Conservation (phyloP, 306 rosid species). For the Trifolium dubium region DNA sequence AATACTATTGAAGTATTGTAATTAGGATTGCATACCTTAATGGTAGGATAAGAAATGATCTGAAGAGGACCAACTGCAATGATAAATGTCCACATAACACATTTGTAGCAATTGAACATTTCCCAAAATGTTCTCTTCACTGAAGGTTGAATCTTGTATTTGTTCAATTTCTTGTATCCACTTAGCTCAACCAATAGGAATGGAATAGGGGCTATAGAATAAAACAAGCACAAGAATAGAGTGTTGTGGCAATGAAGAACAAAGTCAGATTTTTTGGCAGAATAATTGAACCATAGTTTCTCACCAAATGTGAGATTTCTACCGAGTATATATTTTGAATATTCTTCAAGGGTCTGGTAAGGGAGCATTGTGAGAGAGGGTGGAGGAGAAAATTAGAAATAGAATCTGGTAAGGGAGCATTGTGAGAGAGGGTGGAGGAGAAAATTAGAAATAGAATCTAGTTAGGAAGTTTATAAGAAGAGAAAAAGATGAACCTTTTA, state of each 20-base stretch:
- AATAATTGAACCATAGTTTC: constrained; percentile 83
- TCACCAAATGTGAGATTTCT: constrained; percentile 67
- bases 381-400: not conserved
- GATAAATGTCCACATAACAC: constrained; percentile 61
- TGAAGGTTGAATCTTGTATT: constrained; percentile 73
- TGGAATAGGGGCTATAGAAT: constrained; percentile 75
- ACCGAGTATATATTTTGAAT: constrained; percentile 48
- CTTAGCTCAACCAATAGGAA: constrained; percentile 52
- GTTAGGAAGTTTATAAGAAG: not conserved
- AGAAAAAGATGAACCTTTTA: too few relatives aligned
- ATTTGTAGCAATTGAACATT: constrained; percentile 64
- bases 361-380: constrained; percentile 24
- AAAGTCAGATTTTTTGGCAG: constrained; percentile 71
- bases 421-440: not conserved
- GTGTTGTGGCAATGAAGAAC: constrained; percentile 76
- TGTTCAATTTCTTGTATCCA: constrained; percentile 4
- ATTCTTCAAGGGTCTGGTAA: constrained; percentile 27
- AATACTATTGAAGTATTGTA: not conserved
- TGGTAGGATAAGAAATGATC: constrained; percentile 74
- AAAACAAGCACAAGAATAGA: constrained; percentile 66
- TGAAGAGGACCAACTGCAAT: constrained; percentile 67
- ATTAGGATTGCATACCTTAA: constrained; percentile 49
- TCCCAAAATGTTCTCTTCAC: constrained; percentile 58
- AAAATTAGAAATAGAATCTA: not conserved
- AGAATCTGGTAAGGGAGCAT: not conserved